These are phyloP conservation scores for Penicillium daleae DNA, from an alignment of 495 filamentous ascomycete species.

Conservation along the genomic window DNA sequence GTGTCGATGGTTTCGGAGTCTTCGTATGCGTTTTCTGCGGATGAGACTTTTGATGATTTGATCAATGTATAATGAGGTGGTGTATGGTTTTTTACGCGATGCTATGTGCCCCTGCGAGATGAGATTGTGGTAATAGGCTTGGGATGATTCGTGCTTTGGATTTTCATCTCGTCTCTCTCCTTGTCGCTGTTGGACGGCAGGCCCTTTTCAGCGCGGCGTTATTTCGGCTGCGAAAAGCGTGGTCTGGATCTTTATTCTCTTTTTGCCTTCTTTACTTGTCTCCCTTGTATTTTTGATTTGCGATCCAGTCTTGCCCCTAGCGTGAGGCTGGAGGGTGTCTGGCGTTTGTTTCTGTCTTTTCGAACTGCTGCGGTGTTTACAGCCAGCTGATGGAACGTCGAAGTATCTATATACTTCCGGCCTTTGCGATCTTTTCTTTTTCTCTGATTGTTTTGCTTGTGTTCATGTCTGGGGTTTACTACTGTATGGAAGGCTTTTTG, in stretches of 20 bases:
- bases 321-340: conserved; percentile 25
- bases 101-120: background rate
- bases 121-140: background rate
- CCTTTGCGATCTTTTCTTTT: background rate
- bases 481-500: background rate
- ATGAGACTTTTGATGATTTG: conserved; percentile 41
- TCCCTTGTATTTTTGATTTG: conserved; percentile 9
- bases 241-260: background rate
- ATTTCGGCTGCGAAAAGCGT: background rate
- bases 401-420: background rate
- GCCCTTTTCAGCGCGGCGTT: conserved; percentile 15
- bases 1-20: conserved; percentile 33
- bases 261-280: background rate
- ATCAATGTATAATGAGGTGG: conserved; percentile 32
- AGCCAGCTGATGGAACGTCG: background rate
- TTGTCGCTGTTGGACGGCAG: background rate
- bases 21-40: conserved; percentile 37
- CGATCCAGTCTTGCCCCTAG: conserved; percentile 18
- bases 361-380: background rate
- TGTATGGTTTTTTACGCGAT: background rate
- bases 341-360: conserved; percentile 18
- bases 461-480: background rate
- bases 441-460: background rate
- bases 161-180: background rate
- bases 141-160: background rate